Evolutionary conservation across 345 rosid genomes (phyloP).

Genomic region (Sonneratia alba): DNA sequence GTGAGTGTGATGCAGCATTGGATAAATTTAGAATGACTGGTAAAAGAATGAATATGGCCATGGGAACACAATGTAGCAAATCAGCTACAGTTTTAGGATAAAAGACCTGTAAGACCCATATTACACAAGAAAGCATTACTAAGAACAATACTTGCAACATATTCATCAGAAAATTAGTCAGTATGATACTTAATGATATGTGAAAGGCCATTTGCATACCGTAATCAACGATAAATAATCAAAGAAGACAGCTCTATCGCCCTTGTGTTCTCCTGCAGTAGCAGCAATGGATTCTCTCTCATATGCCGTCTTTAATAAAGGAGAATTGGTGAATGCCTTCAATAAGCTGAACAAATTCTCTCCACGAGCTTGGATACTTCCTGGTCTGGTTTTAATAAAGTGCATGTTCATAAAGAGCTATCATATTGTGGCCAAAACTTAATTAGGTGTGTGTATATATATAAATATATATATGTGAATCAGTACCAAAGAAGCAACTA

Average conservation of each 20-base stretch:
- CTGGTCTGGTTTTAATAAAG: conserved; percentile 59
- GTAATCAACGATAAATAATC: conserved; percentile 74
- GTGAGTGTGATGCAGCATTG: conserved; percentile 32
- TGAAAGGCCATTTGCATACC: conserved; percentile 22
- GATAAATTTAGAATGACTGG: conserved; percentile 50
- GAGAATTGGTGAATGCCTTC: conserved; percentile 74
- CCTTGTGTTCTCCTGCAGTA: conserved; percentile 22
- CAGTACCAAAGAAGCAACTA: conserved; percentile 41
- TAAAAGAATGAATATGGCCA: conserved; percentile 42
- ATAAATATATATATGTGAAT: not conserved
- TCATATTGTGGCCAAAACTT: conserved; percentile 17
- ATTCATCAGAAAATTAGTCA: not conserved
- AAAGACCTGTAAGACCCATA: conserved; percentile 49
- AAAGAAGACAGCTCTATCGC: conserved; percentile 82
- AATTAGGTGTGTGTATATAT: not conserved
- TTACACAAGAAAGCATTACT: conserved; percentile 3
- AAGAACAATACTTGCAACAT: conserved; percentile 3
- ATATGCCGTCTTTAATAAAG: conserved; percentile 47
- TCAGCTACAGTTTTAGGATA: conserved; percentile 64
- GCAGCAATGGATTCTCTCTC: conserved; percentile 42
- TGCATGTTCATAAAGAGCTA: conserved; percentile 12
- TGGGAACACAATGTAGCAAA: conserved; percentile 66
- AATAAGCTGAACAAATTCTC: conserved; percentile 68
- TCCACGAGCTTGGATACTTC: conserved; percentile 98
- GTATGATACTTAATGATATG: not conserved